These are phyloP conservation scores for Nothopassalora personata DNA, from an alignment of 2,329 filamentous ascomycete species.

Conservation along the genomic window DNA sequence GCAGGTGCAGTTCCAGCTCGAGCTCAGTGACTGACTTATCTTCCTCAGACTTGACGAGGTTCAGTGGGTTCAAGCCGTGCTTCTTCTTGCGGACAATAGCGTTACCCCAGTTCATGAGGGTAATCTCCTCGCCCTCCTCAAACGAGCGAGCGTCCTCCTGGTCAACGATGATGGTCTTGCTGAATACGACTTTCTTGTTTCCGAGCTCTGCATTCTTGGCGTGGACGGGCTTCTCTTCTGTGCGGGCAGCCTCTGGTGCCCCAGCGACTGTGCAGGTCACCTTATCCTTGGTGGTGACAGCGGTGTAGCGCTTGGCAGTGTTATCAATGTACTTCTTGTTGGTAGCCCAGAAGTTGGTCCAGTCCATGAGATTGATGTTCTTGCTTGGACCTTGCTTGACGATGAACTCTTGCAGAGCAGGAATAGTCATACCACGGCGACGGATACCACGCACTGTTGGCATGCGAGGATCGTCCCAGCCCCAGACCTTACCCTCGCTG, in stretches of 20 bases:
- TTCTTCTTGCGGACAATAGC: conserved; percentile 62
- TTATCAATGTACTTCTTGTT: conserved; percentile 52
- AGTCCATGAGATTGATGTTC: conserved; percentile 80
- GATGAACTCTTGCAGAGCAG: conserved; percentile 76
- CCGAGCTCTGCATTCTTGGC: conserved; percentile 83
- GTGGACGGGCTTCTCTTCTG: conserved; percentile 77
- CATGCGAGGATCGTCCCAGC: conserved; percentile 85
- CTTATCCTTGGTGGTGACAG: conserved; percentile 61
- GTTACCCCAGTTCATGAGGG: conserved; percentile 95
- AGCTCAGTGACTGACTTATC: conserved; percentile 60
- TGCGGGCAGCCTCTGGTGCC: conserved; percentile 41
- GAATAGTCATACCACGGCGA: conserved; percentile 71
- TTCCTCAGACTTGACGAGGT: conserved; percentile 45
- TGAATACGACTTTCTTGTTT: conserved; percentile 77
- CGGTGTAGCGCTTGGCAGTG: conserved; percentile 44
- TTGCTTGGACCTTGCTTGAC: conserved; percentile 77
- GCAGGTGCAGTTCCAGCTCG: conserved; percentile 80
- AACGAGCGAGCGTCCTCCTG: conserved; percentile 81
- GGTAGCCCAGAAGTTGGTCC: conserved; percentile 58
- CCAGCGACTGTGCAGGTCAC: conserved; percentile 44
- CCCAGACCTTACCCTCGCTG: conserved; percentile 68
- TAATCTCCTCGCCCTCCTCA: conserved; percentile 82
- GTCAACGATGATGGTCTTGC: conserved; percentile 70
- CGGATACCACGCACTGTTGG: conserved; percentile 76
- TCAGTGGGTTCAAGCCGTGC: conserved; percentile 45